phyloP scores from a whole-genome alignment of 1,284 basidiomycete species.

The Amylostereum areolatum region DNA sequence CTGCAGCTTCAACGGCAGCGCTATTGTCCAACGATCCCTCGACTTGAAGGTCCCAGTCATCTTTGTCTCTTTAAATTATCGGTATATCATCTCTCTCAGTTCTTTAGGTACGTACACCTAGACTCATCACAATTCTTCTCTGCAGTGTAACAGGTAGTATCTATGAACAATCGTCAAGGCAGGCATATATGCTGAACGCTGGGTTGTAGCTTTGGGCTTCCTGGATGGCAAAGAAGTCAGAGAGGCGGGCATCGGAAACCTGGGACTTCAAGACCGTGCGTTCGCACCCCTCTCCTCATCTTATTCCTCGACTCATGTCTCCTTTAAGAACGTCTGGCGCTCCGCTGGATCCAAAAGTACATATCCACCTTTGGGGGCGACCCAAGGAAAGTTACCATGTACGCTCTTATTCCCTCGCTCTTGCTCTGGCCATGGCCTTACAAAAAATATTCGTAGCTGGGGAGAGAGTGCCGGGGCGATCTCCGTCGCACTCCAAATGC shows the following conservation, averaged over 20 bases:
- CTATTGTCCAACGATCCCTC: conserved; percentile 43
- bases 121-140: background rate
- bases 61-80: conserved; percentile 54
- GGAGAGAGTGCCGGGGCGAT: conserved; percentile 37
- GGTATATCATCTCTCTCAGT: conserved; percentile 18
- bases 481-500: conserved; percentile 25
- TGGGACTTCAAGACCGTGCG: conserved; percentile 50
- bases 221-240: conserved; percentile 43
- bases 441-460: too few species aligned
- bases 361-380: conserved; percentile 61
- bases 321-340: conserved; percentile 40
- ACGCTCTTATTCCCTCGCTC: conserved; percentile 12
- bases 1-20: conserved; percentile 34
- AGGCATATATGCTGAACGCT: background rate
- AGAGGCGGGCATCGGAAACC: conserved; percentile 44
- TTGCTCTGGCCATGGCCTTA: too few species aligned
- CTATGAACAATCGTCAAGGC: background rate
- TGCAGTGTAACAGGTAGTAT: conserved; percentile 6
- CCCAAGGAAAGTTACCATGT: conserved; percentile 52
- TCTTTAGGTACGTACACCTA: background rate
- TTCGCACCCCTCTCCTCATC: conserved; percentile 1
- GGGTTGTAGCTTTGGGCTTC: conserved; percentile 36
- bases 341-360: conserved; percentile 65
- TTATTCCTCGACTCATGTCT: background rate
- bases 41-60: conserved; percentile 41